Evolutionary conservation across 768 basidiomycete genomes (phyloP), one percentile per base, ranked within the genome.

Genomic region (Tylopilus subfusipes): DNA sequence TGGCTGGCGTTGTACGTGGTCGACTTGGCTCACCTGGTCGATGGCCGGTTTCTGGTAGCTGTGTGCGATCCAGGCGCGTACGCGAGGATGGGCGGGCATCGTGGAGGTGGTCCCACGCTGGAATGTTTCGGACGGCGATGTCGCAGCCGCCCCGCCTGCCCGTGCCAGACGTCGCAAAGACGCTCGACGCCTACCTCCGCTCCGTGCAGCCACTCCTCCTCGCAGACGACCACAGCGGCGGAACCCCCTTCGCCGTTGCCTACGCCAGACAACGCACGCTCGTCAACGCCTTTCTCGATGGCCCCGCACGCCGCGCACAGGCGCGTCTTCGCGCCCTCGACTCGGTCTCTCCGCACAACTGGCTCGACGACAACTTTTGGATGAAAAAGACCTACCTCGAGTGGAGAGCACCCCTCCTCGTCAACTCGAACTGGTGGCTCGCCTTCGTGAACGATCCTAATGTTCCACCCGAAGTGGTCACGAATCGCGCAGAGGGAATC

Each of bases 341-440:
- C 73, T 83, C 78, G 60, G 73, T 76, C 1, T 94, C 93, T 8
- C 91, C 93, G 0, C 76, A 86, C 68, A 97, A 96, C 67, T 98
- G 95, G 95, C 80, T 98, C 12, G 83, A 95, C 59, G 94, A 98
- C 68, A 93, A 90, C 52, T 86, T 96, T 60, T 98, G 95, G 96
- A 73, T 83, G 54, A 83, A 87, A 62, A 87, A 88, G 62, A 84
- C 91, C 1, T 98, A 98, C 69, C 84, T 89, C 46, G 87, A 90
- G 71, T 92, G 86, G 85, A 81, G 95, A 30, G 82, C 82, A 0
- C 93, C 95, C 0, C 74, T 98, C 12, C 76, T 90, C 52, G 73
- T 98, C 60, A 88, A 98, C 68, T 95, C 93, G 4, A 98, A 97
- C 65, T 98, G 94, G 94, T 98, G 95, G 95, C 75, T 97, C 22